Evolutionary conservation across 2,329 filamentous ascomycete genomes (phyloP), one percentile per base, ranked within the genome.

Genomic region (Bipolaris oryzae): DNA sequence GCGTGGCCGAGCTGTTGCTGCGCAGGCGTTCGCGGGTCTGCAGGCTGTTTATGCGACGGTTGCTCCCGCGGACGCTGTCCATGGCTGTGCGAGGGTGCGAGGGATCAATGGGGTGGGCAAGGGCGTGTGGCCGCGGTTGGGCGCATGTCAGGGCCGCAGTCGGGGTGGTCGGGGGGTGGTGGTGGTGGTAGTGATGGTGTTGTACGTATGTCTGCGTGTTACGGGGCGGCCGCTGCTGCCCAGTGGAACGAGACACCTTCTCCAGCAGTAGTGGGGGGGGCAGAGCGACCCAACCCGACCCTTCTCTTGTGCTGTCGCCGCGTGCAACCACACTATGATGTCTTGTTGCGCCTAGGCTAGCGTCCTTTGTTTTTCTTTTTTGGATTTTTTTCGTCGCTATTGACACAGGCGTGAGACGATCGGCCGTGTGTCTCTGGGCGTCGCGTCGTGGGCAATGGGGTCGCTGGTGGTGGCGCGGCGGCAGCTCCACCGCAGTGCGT

Each of bases 21-120:
- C 77, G 74, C 41, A 77, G 71, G 47, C 76, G 69, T 38, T 78
- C 76, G 23, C 74, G 71, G 35, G 73, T 71, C 61, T 77, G 75
- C 56, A 80, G 68, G 58, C 76, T 81, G 74, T 77, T 77, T 54
- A 79, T 70, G 54, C 77, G 75, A 57, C 75, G 74, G 53, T 71
- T 71, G 67, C 66, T 72, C 55, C 66, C 66, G 48, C 71, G 72
- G 46, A 61, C 55, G 57, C 67, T 60, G 47, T 71, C 63, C 73
- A 77, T 77, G 50, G 62, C 60, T 39, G 55, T 28, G 55, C 35
- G 50, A 18, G 53, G 42, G 56, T 53, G 28, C n/a, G 51, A 34
- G 46, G 53, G 21, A 53, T 64, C 63, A 63, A 56, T 44, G 57
- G 68, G 55, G 63, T 63, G 58, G 52, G 28, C 46, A 45, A 31